Conservation (phyloP, 352 stramenopile species). For the Pythium chondricola region DNA sequence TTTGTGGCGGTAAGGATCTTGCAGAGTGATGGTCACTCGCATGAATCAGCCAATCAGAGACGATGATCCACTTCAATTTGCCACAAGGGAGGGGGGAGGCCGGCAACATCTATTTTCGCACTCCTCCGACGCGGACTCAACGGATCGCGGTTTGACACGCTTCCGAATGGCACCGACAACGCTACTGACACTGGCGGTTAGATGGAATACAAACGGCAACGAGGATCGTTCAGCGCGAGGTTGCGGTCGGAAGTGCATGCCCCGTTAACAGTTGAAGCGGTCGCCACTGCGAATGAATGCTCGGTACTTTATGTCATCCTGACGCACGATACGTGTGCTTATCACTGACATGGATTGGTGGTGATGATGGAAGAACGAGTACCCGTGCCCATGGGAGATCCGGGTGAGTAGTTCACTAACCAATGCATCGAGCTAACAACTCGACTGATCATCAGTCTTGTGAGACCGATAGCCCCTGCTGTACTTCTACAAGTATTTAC, state of each 20-base stretch:
- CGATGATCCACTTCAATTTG: not conserved
- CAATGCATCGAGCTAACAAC: too few species aligned
- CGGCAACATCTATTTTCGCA: not conserved
- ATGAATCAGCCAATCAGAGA: constrained; percentile 16
- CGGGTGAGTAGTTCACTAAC: constrained; percentile 24
- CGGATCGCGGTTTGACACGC: not conserved
- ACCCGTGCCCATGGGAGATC: constrained; percentile 21
- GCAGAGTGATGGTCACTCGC: too few species aligned
- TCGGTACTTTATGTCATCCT: too few species aligned
- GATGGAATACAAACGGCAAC: constrained; percentile 2
- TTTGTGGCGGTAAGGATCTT: too few species aligned
- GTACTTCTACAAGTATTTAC: constrained; percentile 82
- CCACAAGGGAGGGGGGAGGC: not conserved
- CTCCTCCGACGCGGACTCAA: too few species aligned
- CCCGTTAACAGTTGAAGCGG: too few species aligned
- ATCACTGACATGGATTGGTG: not conserved
- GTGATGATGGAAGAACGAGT: constrained; percentile 9
- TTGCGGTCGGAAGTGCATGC: constrained; percentile 39
- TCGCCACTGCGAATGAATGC: too few species aligned
- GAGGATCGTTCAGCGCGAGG: constrained; percentile 42
- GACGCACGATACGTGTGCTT: too few species aligned
- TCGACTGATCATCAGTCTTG: too few species aligned
- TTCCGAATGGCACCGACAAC: too few species aligned
- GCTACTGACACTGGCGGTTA: not conserved
- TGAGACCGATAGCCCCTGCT: constrained; percentile 67